These are phyloP conservation scores for Heterobasidion occidentale DNA, from an alignment of 1,284 basidiomycete genomes.

Conservation along the genomic window DNA sequence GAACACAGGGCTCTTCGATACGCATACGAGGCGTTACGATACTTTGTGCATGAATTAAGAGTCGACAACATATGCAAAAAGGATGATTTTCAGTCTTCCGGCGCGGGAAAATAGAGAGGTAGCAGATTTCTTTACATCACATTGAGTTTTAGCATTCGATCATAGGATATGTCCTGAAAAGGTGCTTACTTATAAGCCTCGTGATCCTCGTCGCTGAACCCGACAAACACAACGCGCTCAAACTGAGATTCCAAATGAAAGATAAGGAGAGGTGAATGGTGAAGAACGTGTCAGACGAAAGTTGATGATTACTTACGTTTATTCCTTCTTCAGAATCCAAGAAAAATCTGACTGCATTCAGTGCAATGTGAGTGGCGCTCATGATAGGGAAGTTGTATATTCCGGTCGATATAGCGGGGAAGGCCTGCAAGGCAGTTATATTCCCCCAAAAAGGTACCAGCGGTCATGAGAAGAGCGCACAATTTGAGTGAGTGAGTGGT, in stretches of 20 bases:
- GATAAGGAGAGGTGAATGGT: not conserved
- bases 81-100: not conserved
- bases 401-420: conserved; percentile 76
- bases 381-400: conserved; percentile 73
- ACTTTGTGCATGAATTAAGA: too few relatives aligned
- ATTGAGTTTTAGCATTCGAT: not conserved
- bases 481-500: conserved; percentile 56
- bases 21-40: too few relatives aligned
- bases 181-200: conserved; percentile 53
- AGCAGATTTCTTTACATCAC: conserved; percentile 36
- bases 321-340: conserved; percentile 44
- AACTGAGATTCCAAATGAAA: conserved; percentile 33
- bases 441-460: not conserved
- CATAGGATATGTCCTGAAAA: not conserved
- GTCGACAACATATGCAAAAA: not conserved
- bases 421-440: conserved; percentile 41
- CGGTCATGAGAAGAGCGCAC: conserved; percentile 31
- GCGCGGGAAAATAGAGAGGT: conserved; percentile 55
- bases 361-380: conserved; percentile 64
- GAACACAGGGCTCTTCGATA: too few relatives aligned
- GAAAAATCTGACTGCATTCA: conserved; percentile 50
- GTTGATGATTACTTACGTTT: conserved; percentile 29
- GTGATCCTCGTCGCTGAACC: conserved; percentile 61
- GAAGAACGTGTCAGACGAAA: not conserved
- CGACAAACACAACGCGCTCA: conserved; percentile 66